Conservation (phyloP, 2,329 filamentous ascomycete species). For the Camptophora hylomeconis region DNA sequence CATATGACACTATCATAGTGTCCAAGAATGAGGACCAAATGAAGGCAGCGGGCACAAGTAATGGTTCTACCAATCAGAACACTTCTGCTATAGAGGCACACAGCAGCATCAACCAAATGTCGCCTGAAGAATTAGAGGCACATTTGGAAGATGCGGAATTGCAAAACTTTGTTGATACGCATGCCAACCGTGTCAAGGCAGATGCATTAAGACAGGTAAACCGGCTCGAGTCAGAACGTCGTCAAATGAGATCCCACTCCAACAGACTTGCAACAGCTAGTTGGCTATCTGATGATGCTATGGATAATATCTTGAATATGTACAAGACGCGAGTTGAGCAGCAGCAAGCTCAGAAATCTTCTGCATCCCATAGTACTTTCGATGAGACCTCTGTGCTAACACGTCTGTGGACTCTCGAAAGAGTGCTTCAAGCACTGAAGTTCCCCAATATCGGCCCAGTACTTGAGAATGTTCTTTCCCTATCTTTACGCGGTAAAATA, state of each 20-base stretch:
- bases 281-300: slow-evolving; percentile 69
- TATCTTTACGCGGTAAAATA: slow-evolving; percentile 47
- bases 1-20: neutral
- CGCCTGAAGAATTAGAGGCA: slow-evolving; percentile 77
- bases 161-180: slow-evolving; percentile 73
- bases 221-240: slow-evolving; percentile 72
- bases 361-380: slow-evolving; percentile 18
- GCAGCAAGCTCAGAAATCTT: slow-evolving; percentile 27
- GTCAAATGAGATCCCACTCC: slow-evolving; percentile 67
- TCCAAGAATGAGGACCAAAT: too few species aligned
- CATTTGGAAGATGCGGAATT: slow-evolving; percentile 85
- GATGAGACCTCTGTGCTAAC: slow-evolving; percentile 64
- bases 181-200: slow-evolving; percentile 63
- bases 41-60: too few species aligned
- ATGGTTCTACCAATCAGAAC: too few species aligned
- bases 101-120: slow-evolving; percentile 46
- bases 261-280: slow-evolving; percentile 57
- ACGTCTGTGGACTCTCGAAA: slow-evolving; percentile 73
- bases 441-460: slow-evolving; percentile 57
- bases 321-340: too few species aligned
- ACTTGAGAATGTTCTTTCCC: slow-evolving; percentile 53
- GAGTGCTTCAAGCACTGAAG: slow-evolving; percentile 54
- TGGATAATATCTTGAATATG: slow-evolving; percentile 65
- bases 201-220: slow-evolving; percentile 65
- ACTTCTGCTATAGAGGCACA: too few species aligned